phyloP scores from a whole-genome alignment of 2,329 filamentous ascomycete genomes.

The Aspergillaceae sp. region DNA sequence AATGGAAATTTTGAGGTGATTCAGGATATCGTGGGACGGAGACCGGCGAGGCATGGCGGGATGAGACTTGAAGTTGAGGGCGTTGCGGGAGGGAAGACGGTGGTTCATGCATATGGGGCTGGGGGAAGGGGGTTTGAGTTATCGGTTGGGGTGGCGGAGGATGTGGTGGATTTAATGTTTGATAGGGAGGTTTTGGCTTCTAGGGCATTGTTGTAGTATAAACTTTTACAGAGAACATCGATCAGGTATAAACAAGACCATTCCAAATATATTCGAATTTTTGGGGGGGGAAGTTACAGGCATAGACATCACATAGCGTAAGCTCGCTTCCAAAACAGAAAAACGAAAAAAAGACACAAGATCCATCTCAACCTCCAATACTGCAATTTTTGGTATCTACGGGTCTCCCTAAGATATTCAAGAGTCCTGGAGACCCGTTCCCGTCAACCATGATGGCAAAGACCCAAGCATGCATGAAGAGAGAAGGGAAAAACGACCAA shows the following conservation, averaged over 20 bases:
- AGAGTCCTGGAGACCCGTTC: conserved; percentile 3
- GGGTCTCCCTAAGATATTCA: conserved; percentile 8
- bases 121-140: conserved; percentile 55
- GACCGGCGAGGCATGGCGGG: conserved; percentile 39
- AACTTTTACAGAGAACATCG: no score
- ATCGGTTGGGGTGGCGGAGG: conserved; percentile 52
- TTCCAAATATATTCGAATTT: no score
- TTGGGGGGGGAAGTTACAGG: conserved; percentile 6
- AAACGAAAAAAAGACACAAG: conserved; percentile 17
- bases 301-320: conserved; percentile 12
- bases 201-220: conserved; percentile 16
- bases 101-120: conserved; percentile 52
- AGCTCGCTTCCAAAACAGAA: not conserved
- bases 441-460: conserved; percentile 4
- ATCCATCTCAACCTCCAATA: conserved; percentile 16
- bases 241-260: no score
- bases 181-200: conserved; percentile 13
- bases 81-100: conserved; percentile 14
- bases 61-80: conserved; percentile 48
- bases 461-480: conserved; percentile 4
- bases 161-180: conserved; percentile 37
- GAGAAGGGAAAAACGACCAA: conserved; percentile 10
- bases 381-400: conserved; percentile 10
- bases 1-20: conserved; percentile 35
- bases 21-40: conserved; percentile 39